Base-by-base conservation (phyloP, 2,329 filamentous ascomycete genomes). In the Calonectria montana region DNA sequence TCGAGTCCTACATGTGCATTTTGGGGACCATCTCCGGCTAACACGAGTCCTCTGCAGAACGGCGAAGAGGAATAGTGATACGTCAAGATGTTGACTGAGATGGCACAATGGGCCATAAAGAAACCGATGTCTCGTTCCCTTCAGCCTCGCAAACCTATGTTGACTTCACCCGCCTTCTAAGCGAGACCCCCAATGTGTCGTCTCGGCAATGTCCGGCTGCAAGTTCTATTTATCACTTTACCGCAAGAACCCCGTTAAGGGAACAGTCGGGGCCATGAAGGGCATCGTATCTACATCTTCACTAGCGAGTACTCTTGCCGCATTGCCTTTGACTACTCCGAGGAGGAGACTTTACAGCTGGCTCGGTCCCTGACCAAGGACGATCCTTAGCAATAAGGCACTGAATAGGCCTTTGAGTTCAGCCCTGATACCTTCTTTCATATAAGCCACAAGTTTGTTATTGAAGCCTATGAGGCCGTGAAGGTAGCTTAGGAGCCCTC, bases 11-110 rank as follows among this genome's bases (percentile, higher is more conserved):
- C 47, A 10, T n/a, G 2, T 37, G 35, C 37, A 31, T 53, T 41
- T 53, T 31, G 8, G 29, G 50, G 25, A 27, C n/a, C 37, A 5
- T 23, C 25, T 16, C 8, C 8, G 4, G 47, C 73, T 77, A 70
- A 77, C 59, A 62, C 6, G 7, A 6, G 13, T 37, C 23, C 47
- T 29, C 23, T 31, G 8, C 79, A 97, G 94, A 97, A 95, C 81
- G 95, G 95, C 77, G 94, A 97, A 63, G 95, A 98, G 88, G 98
- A 98, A 86, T 97, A n/a, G n/a, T n/a, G n/a, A n/a, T n/a, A n/a
- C n/a, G n/a, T n/a, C n/a, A n/a, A n/a, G n/a, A n/a, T n/a, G n/a
- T n/a, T n/a, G n/a, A n/a, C n/a, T n/a, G n/a, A n/a, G n/a, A n/a
- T n/a, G n/a, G n/a, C n/a, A n/a, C n/a, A n/a, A n/a, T n/a, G n/a